Percentiles rank a stretch among this genome's conserved stretches.
Conservation (phyloP, 139 green algal species). For the Klebsormidium nitens region DNA sequence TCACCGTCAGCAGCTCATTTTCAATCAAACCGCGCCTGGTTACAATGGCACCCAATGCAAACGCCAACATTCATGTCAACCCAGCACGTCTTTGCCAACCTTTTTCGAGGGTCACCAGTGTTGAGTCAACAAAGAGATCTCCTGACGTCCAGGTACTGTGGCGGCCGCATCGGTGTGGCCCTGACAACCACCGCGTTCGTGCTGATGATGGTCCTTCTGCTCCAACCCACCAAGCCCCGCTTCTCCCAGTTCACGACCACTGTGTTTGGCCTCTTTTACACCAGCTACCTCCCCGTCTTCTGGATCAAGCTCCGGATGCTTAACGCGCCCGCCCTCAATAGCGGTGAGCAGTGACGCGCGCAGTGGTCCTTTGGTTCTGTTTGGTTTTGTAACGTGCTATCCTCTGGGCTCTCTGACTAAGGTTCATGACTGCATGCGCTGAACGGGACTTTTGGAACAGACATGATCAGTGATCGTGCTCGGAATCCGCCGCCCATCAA, state of each 20-base stretch:
- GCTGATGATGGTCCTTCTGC: slow-evolving; percentile 27
- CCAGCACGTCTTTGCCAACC: not conserved
- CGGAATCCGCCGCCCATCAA: too few relatives aligned
- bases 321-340: too few relatives aligned
- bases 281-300: slow-evolving; percentile 49
- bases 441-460: too few relatives aligned
- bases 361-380: too few relatives aligned
- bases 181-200: slow-evolving; percentile 7
- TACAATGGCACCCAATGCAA: not conserved
- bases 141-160: slow-evolving; percentile 8
- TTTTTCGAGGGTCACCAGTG: not conserved
- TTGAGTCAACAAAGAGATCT: not conserved
- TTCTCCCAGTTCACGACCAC: slow-evolving; percentile 39
- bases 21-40: not conserved
- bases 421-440: too few relatives aligned
- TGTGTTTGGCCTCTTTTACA: slow-evolving; percentile 54
- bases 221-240: slow-evolving; percentile 25
- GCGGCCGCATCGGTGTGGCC: slow-evolving; percentile 1
- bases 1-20: not conserved
- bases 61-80: too few relatives aligned
- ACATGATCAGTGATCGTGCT: too few relatives aligned
- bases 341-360: too few relatives aligned
- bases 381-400: too few relatives aligned
- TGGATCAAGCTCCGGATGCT: slow-evolving; percentile 54
- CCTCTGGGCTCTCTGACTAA: too few relatives aligned